These are phyloP conservation scores for Coniophora puteana DNA, from an alignment of 1,284 basidiomycete species.

Conservation along the genomic window DNA sequence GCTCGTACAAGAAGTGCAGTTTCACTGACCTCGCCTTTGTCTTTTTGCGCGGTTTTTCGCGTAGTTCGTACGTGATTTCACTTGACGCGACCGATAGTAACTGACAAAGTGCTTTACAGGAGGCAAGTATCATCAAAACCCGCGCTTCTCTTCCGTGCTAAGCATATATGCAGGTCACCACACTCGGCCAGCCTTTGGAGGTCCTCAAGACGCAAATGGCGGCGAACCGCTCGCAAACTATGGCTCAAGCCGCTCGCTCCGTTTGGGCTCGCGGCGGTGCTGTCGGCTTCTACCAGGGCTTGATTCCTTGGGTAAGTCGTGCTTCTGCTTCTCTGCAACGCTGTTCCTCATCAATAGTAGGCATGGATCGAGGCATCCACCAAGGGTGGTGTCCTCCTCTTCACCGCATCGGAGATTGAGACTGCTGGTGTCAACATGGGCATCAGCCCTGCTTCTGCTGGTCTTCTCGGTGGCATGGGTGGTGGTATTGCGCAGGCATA, in stretches of 20 bases:
- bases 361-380: slow-evolving; percentile 99
- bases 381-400: slow-evolving; percentile 95
- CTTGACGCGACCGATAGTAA: slow-evolving; percentile 18
- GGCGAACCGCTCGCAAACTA: slow-evolving; percentile 86
- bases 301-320: slow-evolving; percentile 96
- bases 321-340: not conserved
- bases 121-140: slow-evolving; percentile 35
- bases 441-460: slow-evolving; percentile 78
- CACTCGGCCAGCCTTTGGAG: slow-evolving; percentile 96
- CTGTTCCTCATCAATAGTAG: slow-evolving; percentile 40
- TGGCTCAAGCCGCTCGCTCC: slow-evolving; percentile 82
- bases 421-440: slow-evolving; percentile 62
- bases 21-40: slow-evolving; percentile 8
- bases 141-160: not conserved
- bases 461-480: slow-evolving; percentile 94
- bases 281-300: slow-evolving; percentile 94
- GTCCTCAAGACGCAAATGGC: slow-evolving; percentile 99
- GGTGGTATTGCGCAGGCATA: slow-evolving; percentile 99
- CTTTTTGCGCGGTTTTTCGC: not conserved
- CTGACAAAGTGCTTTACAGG: slow-evolving; percentile 26
- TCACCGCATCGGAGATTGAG: slow-evolving; percentile 95
- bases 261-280: slow-evolving; percentile 93
- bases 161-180: slow-evolving; percentile 69
- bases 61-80: slow-evolving; percentile 24
- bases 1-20: slow-evolving; percentile 2